Evolutionary conservation across 2,329 filamentous ascomycete genomes (phyloP).

Genomic region (Aspergillus calidoustus): DNA sequence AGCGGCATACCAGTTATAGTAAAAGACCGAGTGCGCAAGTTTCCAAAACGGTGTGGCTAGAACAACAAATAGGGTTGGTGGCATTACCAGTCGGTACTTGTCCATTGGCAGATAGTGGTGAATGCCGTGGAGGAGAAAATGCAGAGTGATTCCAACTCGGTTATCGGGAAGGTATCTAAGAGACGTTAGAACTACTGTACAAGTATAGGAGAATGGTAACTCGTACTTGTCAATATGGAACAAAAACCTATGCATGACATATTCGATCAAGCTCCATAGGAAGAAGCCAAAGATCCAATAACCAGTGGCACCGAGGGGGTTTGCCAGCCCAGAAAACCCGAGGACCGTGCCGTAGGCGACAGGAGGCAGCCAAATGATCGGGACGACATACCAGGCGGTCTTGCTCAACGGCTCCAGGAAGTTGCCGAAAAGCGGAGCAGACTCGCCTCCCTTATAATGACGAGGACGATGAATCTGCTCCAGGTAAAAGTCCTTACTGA

Average conservation of each 20-base stretch:
- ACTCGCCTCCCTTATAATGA: slow-evolving; percentile 92
- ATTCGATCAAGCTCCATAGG: slow-evolving; percentile 91
- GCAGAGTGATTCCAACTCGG: slow-evolving; percentile 78
- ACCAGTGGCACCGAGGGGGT: slow-evolving; percentile 51
- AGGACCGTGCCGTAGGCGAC: slow-evolving; percentile 73
- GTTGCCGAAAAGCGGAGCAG: slow-evolving; percentile 94
- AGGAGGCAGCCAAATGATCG: slow-evolving; percentile 80
- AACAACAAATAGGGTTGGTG: slow-evolving; percentile 80
- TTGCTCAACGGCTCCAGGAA: slow-evolving; percentile 96
- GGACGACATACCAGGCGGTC: slow-evolving; percentile 93
- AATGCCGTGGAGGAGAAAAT: slow-evolving; percentile 94
- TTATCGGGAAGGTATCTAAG: slow-evolving; percentile 86
- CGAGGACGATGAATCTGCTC: slow-evolving; percentile 94
- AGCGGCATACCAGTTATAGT: slow-evolving; percentile 81
- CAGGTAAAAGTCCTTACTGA: slow-evolving; percentile 94
- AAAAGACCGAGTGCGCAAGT: slow-evolving; percentile 81
- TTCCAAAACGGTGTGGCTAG: slow-evolving; percentile 92
- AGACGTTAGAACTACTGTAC: slow-evolving; percentile 24
- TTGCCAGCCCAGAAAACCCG: slow-evolving; percentile 65
- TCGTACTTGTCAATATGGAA: slow-evolving; percentile 92
- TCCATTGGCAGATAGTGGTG: slow-evolving; percentile 99
- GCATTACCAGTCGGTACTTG: slow-evolving; percentile 95
- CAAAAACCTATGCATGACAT: slow-evolving; percentile 82
- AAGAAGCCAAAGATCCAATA: slow-evolving; percentile 74
- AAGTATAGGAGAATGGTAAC: background rate